Base-by-base conservation (phyloP, 1,139 yeast species). In the Geotrichum siamense region DNA sequence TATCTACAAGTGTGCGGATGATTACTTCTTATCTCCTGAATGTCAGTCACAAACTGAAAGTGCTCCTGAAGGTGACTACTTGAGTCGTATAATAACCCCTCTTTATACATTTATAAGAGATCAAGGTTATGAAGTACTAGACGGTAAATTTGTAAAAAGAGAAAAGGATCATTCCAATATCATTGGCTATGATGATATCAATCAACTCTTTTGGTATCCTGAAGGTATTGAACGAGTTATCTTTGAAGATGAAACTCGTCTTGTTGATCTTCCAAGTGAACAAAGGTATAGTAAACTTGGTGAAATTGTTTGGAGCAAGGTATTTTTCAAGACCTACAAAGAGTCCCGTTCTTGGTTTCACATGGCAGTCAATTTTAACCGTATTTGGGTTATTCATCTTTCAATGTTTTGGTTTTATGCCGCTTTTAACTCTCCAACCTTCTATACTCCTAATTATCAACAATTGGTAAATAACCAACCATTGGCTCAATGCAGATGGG, bases 301-400 rank as follows among this genome's bases (percentile, higher is more conserved):
- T 55, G 97, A 91, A 58, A 94, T 87, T 53, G 81, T 76, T 52
- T 91, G 98, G 98, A 72, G 73, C 52, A 76, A 82, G 62, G 96
- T 84, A 45, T 91, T 91, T 70, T 87, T 89, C 75, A 91, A 91
- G 71, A 91, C 98, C 48, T 91, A 86, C 70, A 84, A 82, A 63
- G 98, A 91, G 72, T 79, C 86, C 51, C 85, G 98, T 72, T 85
- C 98, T 35, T 91, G 98, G 98, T 84, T 89, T 70, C 98, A 91
- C 70, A 68, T 91, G 68, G 71, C 91, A 51, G 86, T 95, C 59
- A 91, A 91, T 69, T 91, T 89, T 71, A 89, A 89, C 74, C 93
- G 98, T 77, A 87, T 91, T 61, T 91, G 97, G 97, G 76, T 91
- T 61, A 79, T 89, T 57, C 98, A 91, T 67, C 78, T 82, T 56